A percentile compares a stretch with the other conserved stretches of the same genome.
Evolutionary conservation across 768 basidiomycete genomes (phyloP).

Genomic region (Suillus sp.): DNA sequence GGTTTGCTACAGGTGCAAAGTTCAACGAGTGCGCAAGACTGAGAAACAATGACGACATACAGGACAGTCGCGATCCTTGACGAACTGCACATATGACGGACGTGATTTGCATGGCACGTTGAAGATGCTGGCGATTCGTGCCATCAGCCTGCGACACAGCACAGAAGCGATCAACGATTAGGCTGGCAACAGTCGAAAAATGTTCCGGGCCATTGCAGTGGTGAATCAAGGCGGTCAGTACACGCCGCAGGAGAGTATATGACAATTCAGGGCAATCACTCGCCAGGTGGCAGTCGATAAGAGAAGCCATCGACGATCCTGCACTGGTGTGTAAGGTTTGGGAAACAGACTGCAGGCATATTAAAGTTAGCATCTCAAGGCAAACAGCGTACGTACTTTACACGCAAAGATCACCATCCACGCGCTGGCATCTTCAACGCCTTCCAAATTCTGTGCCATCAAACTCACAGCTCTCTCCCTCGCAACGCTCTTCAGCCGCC

Average conservation of each 20-base stretch:
- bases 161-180: constrained; percentile 47
- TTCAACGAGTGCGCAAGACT: constrained; percentile 10
- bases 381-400: constrained; percentile 49
- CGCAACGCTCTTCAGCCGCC: constrained; percentile 65
- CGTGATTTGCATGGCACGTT: constrained; percentile 57
- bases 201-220: constrained; percentile 74
- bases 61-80: constrained; percentile 65
- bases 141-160: constrained; percentile 12
- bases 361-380: constrained; percentile 5
- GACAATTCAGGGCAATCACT: constrained; percentile 42
- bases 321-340: constrained; percentile 81
- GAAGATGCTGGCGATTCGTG: constrained; percentile 39
- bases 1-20: constrained; percentile 31
- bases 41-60: constrained; percentile 41
- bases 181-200: constrained; percentile 58
- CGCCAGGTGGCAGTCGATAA: constrained; percentile 58
- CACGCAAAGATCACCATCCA: constrained; percentile 80
- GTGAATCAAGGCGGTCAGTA: constrained; percentile 80
- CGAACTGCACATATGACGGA: constrained; percentile 63
- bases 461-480: constrained; percentile 58
- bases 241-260: constrained; percentile 63
- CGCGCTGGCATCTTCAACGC: constrained; percentile 64
- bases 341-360: constrained; percentile 63
- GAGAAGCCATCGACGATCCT: constrained; percentile 56
- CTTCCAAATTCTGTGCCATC: constrained; percentile 52